Conservation (phyloP, 805 yeast genomes). For the Suhomyces vadensis region DNA sequence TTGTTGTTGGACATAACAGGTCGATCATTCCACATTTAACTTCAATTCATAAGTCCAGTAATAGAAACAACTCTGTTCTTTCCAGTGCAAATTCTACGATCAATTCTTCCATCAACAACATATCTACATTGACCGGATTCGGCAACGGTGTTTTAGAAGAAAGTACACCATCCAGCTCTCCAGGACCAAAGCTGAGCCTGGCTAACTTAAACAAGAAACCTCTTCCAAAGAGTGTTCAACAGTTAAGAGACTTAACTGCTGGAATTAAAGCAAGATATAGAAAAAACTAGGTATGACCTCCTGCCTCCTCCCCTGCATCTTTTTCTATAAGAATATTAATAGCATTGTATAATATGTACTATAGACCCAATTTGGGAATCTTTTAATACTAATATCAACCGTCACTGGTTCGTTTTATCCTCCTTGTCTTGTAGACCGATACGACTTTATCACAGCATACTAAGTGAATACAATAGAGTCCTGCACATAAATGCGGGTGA, state of each 20-base stretch:
- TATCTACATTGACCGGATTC: slow-evolving; percentile 34
- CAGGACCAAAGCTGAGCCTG: slow-evolving; percentile 11
- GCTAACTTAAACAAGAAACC: slow-evolving; percentile 10
- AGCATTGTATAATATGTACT: slow-evolving; percentile 9
- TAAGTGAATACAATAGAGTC: not conserved
- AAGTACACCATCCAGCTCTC: slow-evolving; percentile 38
- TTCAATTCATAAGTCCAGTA: slow-evolving; percentile 5
- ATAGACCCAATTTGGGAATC: slow-evolving; percentile 3
- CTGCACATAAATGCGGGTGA: slow-evolving; percentile 6
- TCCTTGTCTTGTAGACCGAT: not conserved
- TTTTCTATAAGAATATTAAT: not conserved
- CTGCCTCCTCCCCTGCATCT: too few species aligned
- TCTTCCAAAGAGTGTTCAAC: slow-evolving; percentile 24
- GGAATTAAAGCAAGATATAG: slow-evolving; percentile 16
- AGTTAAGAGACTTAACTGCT: slow-evolving; percentile 22
- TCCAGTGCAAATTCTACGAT: slow-evolving; percentile 21
- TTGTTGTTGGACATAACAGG: slow-evolving; percentile 5
- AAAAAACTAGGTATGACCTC: not conserved
- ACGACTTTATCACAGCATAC: not conserved
- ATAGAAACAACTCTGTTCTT: slow-evolving; percentile 8
- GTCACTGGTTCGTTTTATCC: not conserved
- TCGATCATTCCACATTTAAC: slow-evolving; percentile 14
- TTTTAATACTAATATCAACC: not conserved
- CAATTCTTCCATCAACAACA: slow-evolving; percentile 21
- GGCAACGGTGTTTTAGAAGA: slow-evolving; percentile 40